phyloP scores from a whole-genome alignment of 495 filamentous ascomycete species.

The Podospora didyma region DNA sequence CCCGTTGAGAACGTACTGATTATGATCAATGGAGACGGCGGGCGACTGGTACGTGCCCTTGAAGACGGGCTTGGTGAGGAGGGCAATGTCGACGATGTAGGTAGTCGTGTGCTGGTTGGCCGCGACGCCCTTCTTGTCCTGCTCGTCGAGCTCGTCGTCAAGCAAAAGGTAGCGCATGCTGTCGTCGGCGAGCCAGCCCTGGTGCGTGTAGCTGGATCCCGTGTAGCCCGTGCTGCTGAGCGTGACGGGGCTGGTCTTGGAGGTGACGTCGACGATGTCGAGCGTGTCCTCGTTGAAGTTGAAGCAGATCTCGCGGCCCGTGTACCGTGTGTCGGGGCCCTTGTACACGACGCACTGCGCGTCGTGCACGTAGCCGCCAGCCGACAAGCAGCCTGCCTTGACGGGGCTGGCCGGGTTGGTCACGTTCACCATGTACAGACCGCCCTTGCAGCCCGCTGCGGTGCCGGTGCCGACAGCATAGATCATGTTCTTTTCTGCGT shows the following conservation, averaged over 20 bases:
- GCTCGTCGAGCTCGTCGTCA: constrained; percentile 60
- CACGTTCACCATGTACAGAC: constrained; percentile 53
- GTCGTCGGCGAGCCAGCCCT: constrained; percentile 55
- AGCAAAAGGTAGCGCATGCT: constrained; percentile 53
- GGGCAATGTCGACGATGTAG: constrained; percentile 53
- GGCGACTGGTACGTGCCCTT: constrained; percentile 51
- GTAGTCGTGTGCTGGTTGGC: constrained; percentile 44
- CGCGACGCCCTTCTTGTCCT: constrained; percentile 41
- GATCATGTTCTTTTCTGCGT: constrained; percentile 38
- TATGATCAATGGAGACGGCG: constrained; percentile 53
- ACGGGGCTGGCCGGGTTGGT: constrained; percentile 32
- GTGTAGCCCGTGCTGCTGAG: constrained; percentile 54
- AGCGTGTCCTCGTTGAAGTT: constrained; percentile 52
- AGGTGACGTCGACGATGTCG: constrained; percentile 49
- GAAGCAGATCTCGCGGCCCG: constrained; percentile 56
- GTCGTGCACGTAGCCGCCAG: constrained; percentile 57
- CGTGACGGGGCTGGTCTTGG: constrained; percentile 41
- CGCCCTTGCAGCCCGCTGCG: constrained; percentile 39
- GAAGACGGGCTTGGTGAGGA: constrained; percentile 43
- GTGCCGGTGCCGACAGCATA: constrained; percentile 45
- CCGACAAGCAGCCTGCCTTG: constrained; percentile 42
- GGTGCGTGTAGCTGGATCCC: constrained; percentile 56
- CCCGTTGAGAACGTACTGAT: constrained; percentile 53
- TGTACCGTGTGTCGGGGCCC: constrained; percentile 50
- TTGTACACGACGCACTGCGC: constrained; percentile 57